Evolutionary conservation across 192 early-diverging fungal genomes (phyloP).

Genomic region (Podila epigama): DNA sequence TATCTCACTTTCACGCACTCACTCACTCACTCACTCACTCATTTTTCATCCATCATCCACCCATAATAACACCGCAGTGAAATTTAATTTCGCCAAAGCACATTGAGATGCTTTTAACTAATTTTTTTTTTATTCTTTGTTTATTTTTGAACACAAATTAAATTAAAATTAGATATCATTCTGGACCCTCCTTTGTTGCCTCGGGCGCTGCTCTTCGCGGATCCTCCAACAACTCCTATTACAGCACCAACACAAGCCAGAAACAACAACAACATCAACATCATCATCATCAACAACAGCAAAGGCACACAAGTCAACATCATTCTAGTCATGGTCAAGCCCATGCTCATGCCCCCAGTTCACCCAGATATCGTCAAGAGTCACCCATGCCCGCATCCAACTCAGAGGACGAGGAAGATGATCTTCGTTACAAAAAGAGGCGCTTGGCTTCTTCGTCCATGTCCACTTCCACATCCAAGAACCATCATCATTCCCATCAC

Average conservation of each 20-base stretch:
- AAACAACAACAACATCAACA: background rate
- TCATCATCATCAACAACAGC: background rate
- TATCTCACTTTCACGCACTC: no score
- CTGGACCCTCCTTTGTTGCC: background rate
- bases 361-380: constrained; percentile 40
- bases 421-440: constrained; percentile 44
- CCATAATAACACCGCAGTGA: background rate
- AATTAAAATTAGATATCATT: background rate
- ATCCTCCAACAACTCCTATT: background rate
- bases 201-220: background rate
- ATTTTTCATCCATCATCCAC: background rate
- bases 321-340: no score
- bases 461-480: background rate
- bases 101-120: background rate
- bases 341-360: constrained; percentile 8
- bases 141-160: background rate
- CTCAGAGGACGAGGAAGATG: constrained; percentile 49
- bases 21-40: no score
- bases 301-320: no score
- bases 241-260: background rate
- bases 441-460: constrained; percentile 13
- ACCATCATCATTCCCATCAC: background rate
- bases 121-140: constrained; percentile 1
- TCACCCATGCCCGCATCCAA: constrained; percentile 46
- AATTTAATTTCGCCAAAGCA: constrained; percentile 3